These are phyloP conservation scores for Epichloe sibirici DNA, from an alignment of 2,329 filamentous ascomycete genomes.

Conservation along the genomic window DNA sequence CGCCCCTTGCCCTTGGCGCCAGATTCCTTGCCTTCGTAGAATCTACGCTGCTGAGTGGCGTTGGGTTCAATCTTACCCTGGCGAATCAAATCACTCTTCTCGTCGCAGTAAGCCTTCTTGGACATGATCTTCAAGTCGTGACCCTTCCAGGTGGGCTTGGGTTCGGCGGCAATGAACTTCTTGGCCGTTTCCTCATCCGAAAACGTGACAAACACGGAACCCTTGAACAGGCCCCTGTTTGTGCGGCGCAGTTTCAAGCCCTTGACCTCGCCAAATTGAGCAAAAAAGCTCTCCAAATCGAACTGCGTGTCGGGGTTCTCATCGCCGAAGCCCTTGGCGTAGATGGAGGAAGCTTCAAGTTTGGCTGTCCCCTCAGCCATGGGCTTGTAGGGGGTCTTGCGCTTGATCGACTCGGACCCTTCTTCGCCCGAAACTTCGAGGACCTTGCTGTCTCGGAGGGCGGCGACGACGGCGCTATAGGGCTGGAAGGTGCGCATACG, in stretches of 20 bases:
- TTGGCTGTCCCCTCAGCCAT: conserved; percentile 47
- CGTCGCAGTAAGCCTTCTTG: conserved; percentile 78
- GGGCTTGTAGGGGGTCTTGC: conserved; percentile 59
- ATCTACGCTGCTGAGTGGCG: conserved; percentile 26
- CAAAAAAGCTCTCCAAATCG: conserved; percentile 87
- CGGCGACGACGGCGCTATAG: conserved; percentile 69
- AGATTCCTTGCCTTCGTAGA: conserved; percentile 36
- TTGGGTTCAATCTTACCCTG: conserved; percentile 56
- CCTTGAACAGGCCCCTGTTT: conserved; percentile 71
- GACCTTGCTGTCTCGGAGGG: conserved; percentile 63
- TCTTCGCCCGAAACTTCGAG: conserved; percentile 65
- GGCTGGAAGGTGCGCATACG: conserved; percentile 94
- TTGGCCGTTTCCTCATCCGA: conserved; percentile 63
- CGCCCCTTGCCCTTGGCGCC: conserved; percentile 18
- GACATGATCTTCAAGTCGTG: conserved; percentile 70
- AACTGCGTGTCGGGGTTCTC: conserved; percentile 80
- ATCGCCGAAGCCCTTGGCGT: conserved; percentile 87
- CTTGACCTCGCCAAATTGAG: conserved; percentile 65
- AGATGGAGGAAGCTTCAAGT: conserved; percentile 64
- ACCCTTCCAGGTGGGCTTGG: conserved; percentile 74
- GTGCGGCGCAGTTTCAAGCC: conserved; percentile 77
- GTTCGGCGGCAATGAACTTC: conserved; percentile 68
- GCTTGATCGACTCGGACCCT: conserved; percentile 58
- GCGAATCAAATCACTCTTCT: conserved; percentile 61
- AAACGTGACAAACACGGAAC: conserved; percentile 93